Percentiles rank a stretch among this genome's conserved stretches.
phyloP scores from a whole-genome alignment of 352 stramenopile species.

The Pythium biforme region DNA sequence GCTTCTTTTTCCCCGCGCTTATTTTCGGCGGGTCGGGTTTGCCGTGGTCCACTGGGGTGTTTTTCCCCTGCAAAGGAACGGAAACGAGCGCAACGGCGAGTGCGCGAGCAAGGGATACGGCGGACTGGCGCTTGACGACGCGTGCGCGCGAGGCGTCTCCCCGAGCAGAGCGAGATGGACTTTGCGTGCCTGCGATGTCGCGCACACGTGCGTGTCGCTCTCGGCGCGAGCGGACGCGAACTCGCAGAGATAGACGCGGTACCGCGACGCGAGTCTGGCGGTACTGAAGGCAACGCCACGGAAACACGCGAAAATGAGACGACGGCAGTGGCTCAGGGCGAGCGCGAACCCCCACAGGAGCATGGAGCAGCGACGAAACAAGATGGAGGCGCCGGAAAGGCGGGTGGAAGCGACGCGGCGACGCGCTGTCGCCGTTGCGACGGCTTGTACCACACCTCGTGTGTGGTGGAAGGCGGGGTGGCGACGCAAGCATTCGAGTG shows the following conservation, averaged over 20 bases:
- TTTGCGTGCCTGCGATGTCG: conserved; percentile 33
- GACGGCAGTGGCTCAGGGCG: neutral
- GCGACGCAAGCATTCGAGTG: conserved; percentile 7
- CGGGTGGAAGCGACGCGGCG: neutral
- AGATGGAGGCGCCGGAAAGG: neutral
- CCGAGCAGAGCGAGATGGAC: conserved; percentile 25
- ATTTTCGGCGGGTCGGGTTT: neutral
- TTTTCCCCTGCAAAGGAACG: conserved; percentile 7
- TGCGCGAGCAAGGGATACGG: conserved; percentile 16
- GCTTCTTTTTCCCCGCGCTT: neutral
- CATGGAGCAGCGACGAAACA: neutral
- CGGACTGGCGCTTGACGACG: conserved; percentile 21
- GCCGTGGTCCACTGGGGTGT: neutral
- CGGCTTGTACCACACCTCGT: conserved; percentile 26
- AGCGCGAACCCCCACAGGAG: neutral
- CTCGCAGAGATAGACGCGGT: neutral
- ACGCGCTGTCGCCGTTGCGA: conserved; percentile 27
- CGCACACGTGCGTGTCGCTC: conserved; percentile 24
- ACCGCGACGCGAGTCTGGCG: too few species aligned
- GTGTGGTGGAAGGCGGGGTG: neutral
- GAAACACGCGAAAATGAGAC: neutral
- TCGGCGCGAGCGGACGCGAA: conserved; percentile 13
- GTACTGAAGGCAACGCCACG: neutral
- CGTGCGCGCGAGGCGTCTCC: conserved; percentile 1
- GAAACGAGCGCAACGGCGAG: conserved; percentile 7